phyloP scores from a whole-genome alignment of 2,329 filamentous ascomycete species.

The Fusarium tricinctum region DNA sequence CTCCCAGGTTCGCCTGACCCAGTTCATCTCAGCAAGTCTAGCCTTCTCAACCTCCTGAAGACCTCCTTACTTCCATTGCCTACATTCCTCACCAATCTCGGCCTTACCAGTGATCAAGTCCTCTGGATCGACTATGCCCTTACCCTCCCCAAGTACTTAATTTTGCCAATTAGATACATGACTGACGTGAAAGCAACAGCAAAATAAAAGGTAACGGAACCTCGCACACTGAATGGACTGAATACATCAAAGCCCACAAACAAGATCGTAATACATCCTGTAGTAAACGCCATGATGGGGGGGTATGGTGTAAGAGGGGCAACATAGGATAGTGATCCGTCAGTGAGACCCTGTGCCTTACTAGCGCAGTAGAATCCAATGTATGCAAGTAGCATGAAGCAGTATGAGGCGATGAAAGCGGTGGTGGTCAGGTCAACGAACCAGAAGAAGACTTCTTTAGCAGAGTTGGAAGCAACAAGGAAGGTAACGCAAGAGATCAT shows the following conservation, averaged over 20 bases:
- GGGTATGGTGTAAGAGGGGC: slow-evolving; percentile 63
- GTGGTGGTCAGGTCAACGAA: slow-evolving; percentile 68
- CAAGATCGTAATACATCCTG: slow-evolving; percentile 64
- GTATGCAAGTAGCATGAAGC: slow-evolving; percentile 58
- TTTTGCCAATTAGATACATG: slow-evolving; percentile 57
- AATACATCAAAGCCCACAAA: slow-evolving; percentile 72
- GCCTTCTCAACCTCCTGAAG: slow-evolving; percentile 60
- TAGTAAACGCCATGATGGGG: slow-evolving; percentile 62
- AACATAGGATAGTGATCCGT: slow-evolving; percentile 63
- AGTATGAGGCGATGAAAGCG: slow-evolving; percentile 69
- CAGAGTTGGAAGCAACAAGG: slow-evolving; percentile 61
- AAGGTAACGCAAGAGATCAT: slow-evolving; percentile 64
- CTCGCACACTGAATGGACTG: slow-evolving; percentile 61
- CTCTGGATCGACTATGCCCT: slow-evolving; percentile 17
- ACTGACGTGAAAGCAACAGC: slow-evolving; percentile 68
- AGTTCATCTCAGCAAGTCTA: slow-evolving; percentile 54
- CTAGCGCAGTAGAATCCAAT: slow-evolving; percentile 63
- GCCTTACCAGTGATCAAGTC: slow-evolving; percentile 66
- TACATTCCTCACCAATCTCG: slow-evolving; percentile 71
- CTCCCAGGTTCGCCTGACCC: slow-evolving; percentile 55
- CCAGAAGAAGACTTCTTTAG: slow-evolving; percentile 64
- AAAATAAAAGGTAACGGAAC: slow-evolving; percentile 68
- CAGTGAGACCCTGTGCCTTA: slow-evolving; percentile 61
- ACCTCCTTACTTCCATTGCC: slow-evolving; percentile 59
- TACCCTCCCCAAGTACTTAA: slow-evolving; percentile 55